Evolutionary conservation across 2,329 filamentous ascomycete species (phyloP), one percentile per base, ranked within the genome.

Genomic region (Pseudocercospora pini-densiflorae): DNA sequence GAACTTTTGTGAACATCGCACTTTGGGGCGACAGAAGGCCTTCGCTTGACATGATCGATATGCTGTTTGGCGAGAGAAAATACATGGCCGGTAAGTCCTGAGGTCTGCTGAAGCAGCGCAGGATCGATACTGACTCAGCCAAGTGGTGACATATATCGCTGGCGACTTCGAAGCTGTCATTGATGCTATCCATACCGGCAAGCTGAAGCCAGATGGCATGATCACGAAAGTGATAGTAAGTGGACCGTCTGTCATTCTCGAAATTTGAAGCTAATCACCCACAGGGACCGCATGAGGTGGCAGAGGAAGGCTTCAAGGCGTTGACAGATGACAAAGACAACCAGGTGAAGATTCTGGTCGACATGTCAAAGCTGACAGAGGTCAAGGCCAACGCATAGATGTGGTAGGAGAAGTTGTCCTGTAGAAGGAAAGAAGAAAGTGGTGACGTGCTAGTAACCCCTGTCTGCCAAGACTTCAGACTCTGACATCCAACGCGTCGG

Each of bases 1-100:
- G 65, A 6, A 67, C 64, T 12, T 61, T 67, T 9, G 65, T 67
- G 9, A 69, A 67, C 33, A 62, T 67, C 29, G 67, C 67, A 12
- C 47, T 63, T 3, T 65, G 67, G 65, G 64, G 62, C n/a, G 63
- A 47, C 10, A 59, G 61, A 23, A 62, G 59, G 51, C 57, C 53
- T 1, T 47, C 62, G 29, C 47, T 64, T 27, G 62, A 59, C 51
- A 45, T 58, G 63, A 65, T 62, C 40, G 59, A 53, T 9, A 55
- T 65, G 31, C 23, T 65, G 6, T 62, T 65, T 24, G 59, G 63
- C 9, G 63, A 65, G 53, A 61, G 59, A 57, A 40, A 59, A 12
- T 65, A 65, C 29, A 65, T 65, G 63, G 59, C 45, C 9, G 51
- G 63, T 61, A 6, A 43, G 59, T 54, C 40, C 54, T 40, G 36